Evolutionary conservation across 331 rosid species (phyloP), one percentile per base, ranked within the genome.

Genomic region (Quercus lobata): DNA sequence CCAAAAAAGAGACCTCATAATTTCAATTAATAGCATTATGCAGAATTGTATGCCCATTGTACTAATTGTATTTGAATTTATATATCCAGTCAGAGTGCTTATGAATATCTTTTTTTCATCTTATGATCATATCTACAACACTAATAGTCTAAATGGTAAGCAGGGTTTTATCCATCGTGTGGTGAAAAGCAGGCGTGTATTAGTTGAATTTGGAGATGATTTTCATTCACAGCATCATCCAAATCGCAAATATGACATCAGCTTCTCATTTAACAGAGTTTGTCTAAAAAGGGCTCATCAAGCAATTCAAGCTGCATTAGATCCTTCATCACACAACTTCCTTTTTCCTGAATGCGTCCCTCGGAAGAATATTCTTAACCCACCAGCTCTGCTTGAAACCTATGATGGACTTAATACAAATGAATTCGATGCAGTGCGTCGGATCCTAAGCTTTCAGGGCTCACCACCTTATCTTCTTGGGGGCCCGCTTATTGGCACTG

Each of bases 221-320:
- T 88, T 88, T 30, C 63, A 77, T 57, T 9, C 19, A 21, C 17
- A 41, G 62, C 86, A 88, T 25, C 0, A n/a, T 25, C 6, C 76
- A 2, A 9, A 63, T 54, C 19, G 44, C 46, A 78, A 66, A 68
- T 88, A 85, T 44, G 84, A 88, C 34, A 70, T 88, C 74, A 88
- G 89, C 76, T 85, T 88, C 81, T 83, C 91, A 54, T 85, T 85
- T 80, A 88, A 88, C 52, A 83, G 89, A 66, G 79, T 85, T 4
- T 78, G 84, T 70, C 63, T 88, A 56, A 88, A 85, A 73, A 83
- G 91, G 74, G 88, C 89, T 63, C 91, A 83, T 77, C 86, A 85
- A 34, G 84, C 88, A 8, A 27, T 85, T 71, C 4, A 80, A 24
- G 69, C 78, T 35, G 77, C 73, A 14, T 81, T 86, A 4, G 73